A percentile compares a stretch with the other conserved stretches of the same genome.
phyloP scores from a whole-genome alignment of 108 stramenopile genomes.

The Chaetoceros tenuissimus region DNA sequence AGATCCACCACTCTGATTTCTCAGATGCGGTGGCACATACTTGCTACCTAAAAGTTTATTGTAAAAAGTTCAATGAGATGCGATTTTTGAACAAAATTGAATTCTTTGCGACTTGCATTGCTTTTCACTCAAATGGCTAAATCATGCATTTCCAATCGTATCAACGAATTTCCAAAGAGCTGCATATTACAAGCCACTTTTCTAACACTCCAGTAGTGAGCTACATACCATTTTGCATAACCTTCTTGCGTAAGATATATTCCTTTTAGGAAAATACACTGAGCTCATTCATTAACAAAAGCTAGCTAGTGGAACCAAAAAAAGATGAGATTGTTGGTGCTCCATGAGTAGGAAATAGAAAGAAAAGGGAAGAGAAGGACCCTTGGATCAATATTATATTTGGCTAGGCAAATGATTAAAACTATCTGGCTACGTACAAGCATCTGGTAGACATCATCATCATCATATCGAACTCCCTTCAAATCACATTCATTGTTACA shows the following conservation, averaged over 20 bases:
- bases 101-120: not conserved
- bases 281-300: too few relatives aligned
- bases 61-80: slow-evolving; percentile 1
- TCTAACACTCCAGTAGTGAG: not conserved
- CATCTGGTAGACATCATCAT: too few relatives aligned
- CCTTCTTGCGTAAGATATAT: not conserved
- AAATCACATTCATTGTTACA: too few relatives aligned
- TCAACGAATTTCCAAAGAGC: not conserved
- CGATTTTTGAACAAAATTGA: not conserved
- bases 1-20: slow-evolving; percentile 74
- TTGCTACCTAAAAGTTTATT: slow-evolving; percentile 50
- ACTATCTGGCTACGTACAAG: too few relatives aligned
- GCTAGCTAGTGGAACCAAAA: too few relatives aligned
- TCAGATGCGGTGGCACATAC: slow-evolving; percentile 94
- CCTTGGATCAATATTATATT: too few relatives aligned
- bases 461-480: too few relatives aligned
- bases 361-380: too few relatives aligned
- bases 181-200: not conserved
- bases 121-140: not conserved
- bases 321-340: too few relatives aligned
- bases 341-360: too few relatives aligned
- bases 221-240: not conserved
- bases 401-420: too few relatives aligned
- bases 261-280: not conserved
- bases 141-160: not conserved